Evolutionary conservation across 2,329 filamentous ascomycete genomes (phyloP).

Genomic region (Aspergillus floridensis): DNA sequence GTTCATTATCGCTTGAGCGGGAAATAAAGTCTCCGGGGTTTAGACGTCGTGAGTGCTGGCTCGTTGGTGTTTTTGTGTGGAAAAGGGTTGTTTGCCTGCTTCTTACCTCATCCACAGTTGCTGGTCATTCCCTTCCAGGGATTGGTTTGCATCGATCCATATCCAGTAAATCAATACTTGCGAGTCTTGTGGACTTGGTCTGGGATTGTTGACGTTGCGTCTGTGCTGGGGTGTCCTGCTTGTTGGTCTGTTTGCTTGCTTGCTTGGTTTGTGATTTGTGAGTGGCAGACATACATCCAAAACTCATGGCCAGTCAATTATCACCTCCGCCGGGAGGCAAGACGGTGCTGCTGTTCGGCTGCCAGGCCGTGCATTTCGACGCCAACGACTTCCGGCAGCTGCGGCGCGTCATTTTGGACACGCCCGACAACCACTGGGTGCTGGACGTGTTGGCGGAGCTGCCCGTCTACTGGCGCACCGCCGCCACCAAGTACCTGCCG

Average conservation of each 20-base stretch:
- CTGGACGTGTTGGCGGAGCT: conserved; percentile 15
- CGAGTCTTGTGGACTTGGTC: background rate
- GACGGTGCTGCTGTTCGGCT: conserved; percentile 18
- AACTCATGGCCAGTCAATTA: background rate
- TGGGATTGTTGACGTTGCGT: background rate
- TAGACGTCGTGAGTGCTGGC: too few species aligned
- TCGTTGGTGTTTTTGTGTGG: background rate
- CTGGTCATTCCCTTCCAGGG: too few species aligned
- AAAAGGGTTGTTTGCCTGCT: background rate
- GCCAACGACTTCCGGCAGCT: conserved; percentile 14
- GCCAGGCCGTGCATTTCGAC: conserved; percentile 18
- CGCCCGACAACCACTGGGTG: conserved; percentile 15
- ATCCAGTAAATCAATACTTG: too few species aligned
- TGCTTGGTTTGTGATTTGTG: background rate
- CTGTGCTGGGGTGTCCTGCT: background rate
- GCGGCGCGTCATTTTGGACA: conserved; percentile 10
- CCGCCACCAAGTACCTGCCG: conserved; percentile 6
- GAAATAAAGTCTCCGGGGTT: too few species aligned
- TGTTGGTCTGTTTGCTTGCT: background rate
- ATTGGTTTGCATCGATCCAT: too few species aligned
- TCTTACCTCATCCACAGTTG: background rate
- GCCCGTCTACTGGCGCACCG: conserved; percentile 12
- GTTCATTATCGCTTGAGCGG: too few species aligned
- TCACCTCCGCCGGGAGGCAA: background rate
- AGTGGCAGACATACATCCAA: background rate